Percentiles rank a stretch among this genome's conserved stretches.
These are phyloP conservation scores for Dipteronia sinensis DNA, from an alignment of 345 rosid species.

Conservation along the genomic window DNA sequence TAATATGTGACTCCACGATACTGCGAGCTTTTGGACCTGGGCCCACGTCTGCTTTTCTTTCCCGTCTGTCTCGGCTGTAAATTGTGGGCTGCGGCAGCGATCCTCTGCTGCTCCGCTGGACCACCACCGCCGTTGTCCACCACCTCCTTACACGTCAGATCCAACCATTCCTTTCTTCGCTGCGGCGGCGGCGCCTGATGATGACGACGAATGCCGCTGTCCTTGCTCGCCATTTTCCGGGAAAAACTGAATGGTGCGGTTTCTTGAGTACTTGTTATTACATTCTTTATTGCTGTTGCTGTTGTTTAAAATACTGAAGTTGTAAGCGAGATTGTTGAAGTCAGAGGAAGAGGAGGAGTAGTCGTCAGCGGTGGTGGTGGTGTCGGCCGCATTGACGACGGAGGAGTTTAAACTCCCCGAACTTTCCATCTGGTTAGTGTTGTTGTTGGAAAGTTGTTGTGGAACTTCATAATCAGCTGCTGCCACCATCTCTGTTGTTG, in stretches of 20 bases:
- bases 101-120: conserved; percentile 28
- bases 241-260: conserved; percentile 46
- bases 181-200: not conserved
- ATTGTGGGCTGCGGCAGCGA: conserved; percentile 7
- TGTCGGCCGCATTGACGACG: conserved; percentile 34
- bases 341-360: conserved; percentile 34
- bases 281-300: not conserved
- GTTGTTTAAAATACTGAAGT: conserved; percentile 36
- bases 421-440: conserved; percentile 27
- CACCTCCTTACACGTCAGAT: conserved; percentile 30
- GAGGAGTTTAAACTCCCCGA: conserved; percentile 47
- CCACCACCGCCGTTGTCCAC: conserved; percentile 17
- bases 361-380: conserved; percentile 27
- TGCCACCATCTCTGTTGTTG: conserved; percentile 19
- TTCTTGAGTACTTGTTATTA: not conserved
- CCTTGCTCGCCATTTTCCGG: conserved; percentile 23
- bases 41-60: conserved; percentile 78
- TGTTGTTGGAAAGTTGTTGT: conserved; percentile 14
- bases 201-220: not conserved
- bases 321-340: conserved; percentile 23
- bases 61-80: conserved; percentile 31
- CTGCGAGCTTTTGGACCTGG: conserved; percentile 78
- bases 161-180: conserved; percentile 34
- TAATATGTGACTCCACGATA: conserved; percentile 82
- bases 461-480: conserved; percentile 10